Evolutionary conservation across 441 rosid species (phyloP), one percentile per base, ranked within the genome.

Genomic region (Cnidoscolus chayamansa): DNA sequence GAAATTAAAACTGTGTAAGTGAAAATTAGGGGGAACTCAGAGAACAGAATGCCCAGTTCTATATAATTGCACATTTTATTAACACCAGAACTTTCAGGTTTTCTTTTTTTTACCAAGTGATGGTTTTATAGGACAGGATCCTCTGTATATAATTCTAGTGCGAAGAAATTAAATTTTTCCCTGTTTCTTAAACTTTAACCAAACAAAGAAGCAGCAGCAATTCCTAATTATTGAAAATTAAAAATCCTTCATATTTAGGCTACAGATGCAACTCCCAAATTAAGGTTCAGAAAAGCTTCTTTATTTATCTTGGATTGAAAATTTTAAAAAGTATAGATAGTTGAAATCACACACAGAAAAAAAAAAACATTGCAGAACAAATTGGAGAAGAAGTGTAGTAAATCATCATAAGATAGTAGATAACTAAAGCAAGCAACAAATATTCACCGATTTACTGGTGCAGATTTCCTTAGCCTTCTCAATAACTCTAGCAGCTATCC

Each of bases 381-480:
- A 45, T 11, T 48, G 6, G 25, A 47, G n/a, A 10, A 1, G 1
- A 20, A 13, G 45, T 40, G 2, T 15, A 43, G 45, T 40, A 40
- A 12, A 43, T 12, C 68, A 11, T 12, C 12, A 2, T 15, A 25
- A 16, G 9, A 16, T 48, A 40, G 11, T 19, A 45, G 49, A 57
- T 65, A 65, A 57, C 16, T 11, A 66, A 64, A 45, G 11, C 7
- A 15, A 12, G 20, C 43, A 47, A 19, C n/a, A 19, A 68, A 57
- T 16, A 66, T 67, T 77, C 82, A 93, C 98, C 86, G 83, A 86
- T 87, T 84, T 88, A 75, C 48, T 60, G 35, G 9, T 20, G 80
- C 94, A 90, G 16, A 86, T 43, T 32, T 78, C 82, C 86, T 83
- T 87, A 57, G 97, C 87, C 65, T 83, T 87, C 12, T 84, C 91